Conservation (phyloP, 768 basidiomycete genomes). For the Rhodotorula sphaerocarpa region DNA sequence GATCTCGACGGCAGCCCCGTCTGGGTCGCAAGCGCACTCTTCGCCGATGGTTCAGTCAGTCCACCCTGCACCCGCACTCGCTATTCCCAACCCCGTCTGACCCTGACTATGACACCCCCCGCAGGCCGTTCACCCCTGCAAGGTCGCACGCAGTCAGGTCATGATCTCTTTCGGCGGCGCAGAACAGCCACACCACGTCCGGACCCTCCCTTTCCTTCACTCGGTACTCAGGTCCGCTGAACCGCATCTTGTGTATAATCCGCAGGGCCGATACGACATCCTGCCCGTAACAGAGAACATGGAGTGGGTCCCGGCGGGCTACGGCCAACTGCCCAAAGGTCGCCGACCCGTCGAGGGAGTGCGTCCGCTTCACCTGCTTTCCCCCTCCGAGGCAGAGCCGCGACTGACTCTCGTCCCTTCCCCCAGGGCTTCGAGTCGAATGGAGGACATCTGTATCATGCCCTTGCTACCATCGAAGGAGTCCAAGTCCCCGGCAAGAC, state of each 20-base stretch:
- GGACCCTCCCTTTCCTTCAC: not conserved
- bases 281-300: constrained; percentile 58
- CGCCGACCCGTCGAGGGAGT: constrained; percentile 57
- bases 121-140: constrained; percentile 64
- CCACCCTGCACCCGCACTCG: too few relatives aligned
- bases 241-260: too few relatives aligned
- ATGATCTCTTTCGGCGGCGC: constrained; percentile 18
- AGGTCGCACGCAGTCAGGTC: constrained; percentile 49
- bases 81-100: too few relatives aligned
- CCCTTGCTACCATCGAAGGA: constrained; percentile 51
- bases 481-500: constrained; percentile 66
- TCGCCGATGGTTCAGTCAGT: constrained; percentile 46
- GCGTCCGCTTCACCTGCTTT: not conserved
- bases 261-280: constrained; percentile 65
- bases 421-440: constrained; percentile 58
- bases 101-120: too few relatives aligned
- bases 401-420: not conserved
- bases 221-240: too few relatives aligned
- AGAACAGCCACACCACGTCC: constrained; percentile 47
- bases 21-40: constrained; percentile 65
- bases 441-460: constrained; percentile 63
- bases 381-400: not conserved
- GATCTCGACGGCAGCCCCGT: constrained; percentile 58
- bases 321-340: constrained; percentile 54
- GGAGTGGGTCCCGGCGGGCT: constrained; percentile 59